Evolutionary conservation across 495 filamentous ascomycete species (phyloP).

Genomic region (Hypoxylon subgilvum): DNA sequence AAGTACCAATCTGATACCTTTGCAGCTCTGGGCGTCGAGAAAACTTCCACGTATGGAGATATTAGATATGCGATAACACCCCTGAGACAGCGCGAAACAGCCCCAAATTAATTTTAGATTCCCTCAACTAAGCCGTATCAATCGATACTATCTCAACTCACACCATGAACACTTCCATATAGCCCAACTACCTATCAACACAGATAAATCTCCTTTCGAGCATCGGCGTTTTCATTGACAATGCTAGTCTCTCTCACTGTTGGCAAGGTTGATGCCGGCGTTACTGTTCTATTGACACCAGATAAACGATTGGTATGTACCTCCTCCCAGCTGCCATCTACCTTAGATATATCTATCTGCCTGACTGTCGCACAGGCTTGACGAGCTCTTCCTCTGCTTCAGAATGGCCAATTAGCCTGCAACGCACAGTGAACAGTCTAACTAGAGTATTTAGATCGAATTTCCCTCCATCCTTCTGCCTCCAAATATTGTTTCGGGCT

Average conservation of each 20-base stretch:
- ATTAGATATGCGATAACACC: conserved; percentile 19
- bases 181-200: neutral
- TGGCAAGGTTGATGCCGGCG: conserved; percentile 98
- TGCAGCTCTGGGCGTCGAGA: no score
- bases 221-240: conserved; percentile 29
- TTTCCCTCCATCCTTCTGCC: conserved; percentile 98
- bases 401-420: conserved; percentile 3
- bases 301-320: conserved; percentile 89
- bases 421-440: conserved; percentile 1
- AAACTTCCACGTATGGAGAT: no score
- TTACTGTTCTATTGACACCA: conserved; percentile 93
- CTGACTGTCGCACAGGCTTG: conserved; percentile 24
- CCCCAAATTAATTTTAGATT: conserved; percentile 24
- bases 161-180: neutral
- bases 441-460: conserved; percentile 76
- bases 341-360: no score
- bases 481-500: conserved; percentile 89
- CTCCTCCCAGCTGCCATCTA: neutral
- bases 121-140: no score
- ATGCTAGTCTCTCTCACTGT: conserved; percentile 99
- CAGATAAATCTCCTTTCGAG: conserved; percentile 1
- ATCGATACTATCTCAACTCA: neutral
- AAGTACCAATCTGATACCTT: no score
- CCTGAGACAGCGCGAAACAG: conserved; percentile 26
- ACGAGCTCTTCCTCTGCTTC: neutral